These are phyloP conservation scores for Phialophora chinensis DNA, from an alignment of 2,329 filamentous ascomycete species.

Conservation along the genomic window DNA sequence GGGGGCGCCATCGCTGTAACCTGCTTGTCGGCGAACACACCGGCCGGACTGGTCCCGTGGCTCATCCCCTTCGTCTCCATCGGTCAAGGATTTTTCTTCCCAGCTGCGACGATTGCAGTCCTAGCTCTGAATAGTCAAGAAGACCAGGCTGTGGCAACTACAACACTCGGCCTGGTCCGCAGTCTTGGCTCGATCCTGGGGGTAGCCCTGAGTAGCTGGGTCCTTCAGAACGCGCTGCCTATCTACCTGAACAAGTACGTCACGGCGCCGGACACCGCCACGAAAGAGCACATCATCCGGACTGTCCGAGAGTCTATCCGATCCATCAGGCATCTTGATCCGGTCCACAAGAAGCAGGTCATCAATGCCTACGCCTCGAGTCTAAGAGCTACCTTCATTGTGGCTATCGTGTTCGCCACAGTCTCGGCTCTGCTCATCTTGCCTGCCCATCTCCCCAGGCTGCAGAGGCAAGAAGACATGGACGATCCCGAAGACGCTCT, in stretches of 20 bases:
- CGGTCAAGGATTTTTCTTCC: slow-evolving; percentile 51
- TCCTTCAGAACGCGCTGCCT: slow-evolving; percentile 37
- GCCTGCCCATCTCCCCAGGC: slow-evolving; percentile 31
- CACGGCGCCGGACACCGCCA: slow-evolving; percentile 22
- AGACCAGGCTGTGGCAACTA: slow-evolving; percentile 53
- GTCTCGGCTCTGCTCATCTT: slow-evolving; percentile 28
- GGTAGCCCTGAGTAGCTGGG: slow-evolving; percentile 37
- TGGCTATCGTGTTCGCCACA: slow-evolving; percentile 24
- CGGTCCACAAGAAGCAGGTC: slow-evolving; percentile 34
- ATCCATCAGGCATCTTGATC: slow-evolving; percentile 31
- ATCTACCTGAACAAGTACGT: slow-evolving; percentile 32
- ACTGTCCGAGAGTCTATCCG: slow-evolving; percentile 33
- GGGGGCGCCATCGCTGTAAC: slow-evolving; percentile 45
- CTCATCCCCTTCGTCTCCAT: slow-evolving; percentile 50
- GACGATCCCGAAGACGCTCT: slow-evolving; percentile 11
- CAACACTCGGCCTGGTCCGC: slow-evolving; percentile 35
- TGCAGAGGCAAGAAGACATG: slow-evolving; percentile 30
- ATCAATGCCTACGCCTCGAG: slow-evolving; percentile 37
- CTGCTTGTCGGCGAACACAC: slow-evolving; percentile 48
- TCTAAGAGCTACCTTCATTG: slow-evolving; percentile 34
- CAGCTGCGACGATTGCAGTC: slow-evolving; percentile 50
- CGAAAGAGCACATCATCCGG: slow-evolving; percentile 34
- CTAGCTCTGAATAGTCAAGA: slow-evolving; percentile 51
- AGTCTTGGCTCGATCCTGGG: slow-evolving; percentile 36
- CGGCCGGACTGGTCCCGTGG: slow-evolving; percentile 49